Percentiles rank a stretch among this genome's conserved stretches.
These are phyloP conservation scores for Cercophora samala DNA, from an alignment of 495 filamentous ascomycete genomes.

Conservation along the genomic window DNA sequence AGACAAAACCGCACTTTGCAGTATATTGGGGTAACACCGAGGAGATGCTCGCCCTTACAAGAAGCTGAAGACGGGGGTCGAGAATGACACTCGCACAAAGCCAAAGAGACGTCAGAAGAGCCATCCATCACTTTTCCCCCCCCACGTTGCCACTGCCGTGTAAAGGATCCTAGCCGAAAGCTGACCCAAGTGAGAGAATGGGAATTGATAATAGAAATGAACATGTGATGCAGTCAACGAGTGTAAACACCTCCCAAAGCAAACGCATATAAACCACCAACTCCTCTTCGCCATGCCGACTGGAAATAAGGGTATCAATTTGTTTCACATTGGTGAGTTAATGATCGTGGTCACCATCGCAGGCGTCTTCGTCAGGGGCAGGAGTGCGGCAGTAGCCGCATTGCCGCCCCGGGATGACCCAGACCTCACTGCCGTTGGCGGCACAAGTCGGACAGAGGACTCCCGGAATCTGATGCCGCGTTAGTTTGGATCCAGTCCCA, in stretches of 20 bases:
- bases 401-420: slow-evolving; percentile 48
- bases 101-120: too few relatives aligned
- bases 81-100: background rate
- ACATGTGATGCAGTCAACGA: background rate
- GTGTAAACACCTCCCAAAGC: background rate
- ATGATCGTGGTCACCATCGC: slow-evolving; percentile 1
- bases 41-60: background rate
- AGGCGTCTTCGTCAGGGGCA: slow-evolving; percentile 9
- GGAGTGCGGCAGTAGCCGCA: slow-evolving; percentile 47
- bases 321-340: background rate
- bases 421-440: slow-evolving; percentile 47
- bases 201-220: background rate
- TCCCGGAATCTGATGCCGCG: slow-evolving; percentile 23
- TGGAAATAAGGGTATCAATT: background rate
- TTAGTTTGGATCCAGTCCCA: slow-evolving; percentile 1
- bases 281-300: slow-evolving; percentile 3
- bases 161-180: background rate
- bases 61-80: background rate
- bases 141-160: background rate
- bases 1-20: background rate
- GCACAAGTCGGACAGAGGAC: slow-evolving; percentile 33
- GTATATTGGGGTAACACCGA: background rate
- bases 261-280: background rate
- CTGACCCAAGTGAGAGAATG: background rate
- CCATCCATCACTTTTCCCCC: too few relatives aligned